Base-by-base conservation (phyloP, 345 rosid species). In the Arabidopsis suecica region DNA sequence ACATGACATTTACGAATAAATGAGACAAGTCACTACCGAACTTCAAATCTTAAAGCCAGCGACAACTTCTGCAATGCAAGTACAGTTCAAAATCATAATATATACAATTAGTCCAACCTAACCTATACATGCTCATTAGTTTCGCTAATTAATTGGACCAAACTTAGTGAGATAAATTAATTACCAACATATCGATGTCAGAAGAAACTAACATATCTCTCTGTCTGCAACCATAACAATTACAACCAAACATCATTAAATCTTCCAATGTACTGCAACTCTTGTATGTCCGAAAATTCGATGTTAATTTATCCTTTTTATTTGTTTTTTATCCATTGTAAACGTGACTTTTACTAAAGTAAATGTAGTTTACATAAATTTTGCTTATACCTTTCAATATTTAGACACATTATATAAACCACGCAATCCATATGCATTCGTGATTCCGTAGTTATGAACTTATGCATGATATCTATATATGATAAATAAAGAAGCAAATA, bases 1-100 rank as follows among this genome's bases (percentile, higher is more conserved):
- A 74, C 58, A 65, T 34, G 72, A 47, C 59, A 65, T 48, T 22
- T 48, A 20, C 12, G 44, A 36, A 38, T 36, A 25, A 25, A 36
- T 74, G 51, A 61, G 78, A 37, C 67, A 74, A 47, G 51, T 11
- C 59, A 58, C 32, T 37, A 56, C 62, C 56, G 3, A 11, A 42
- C 28, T 53, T 22, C 18, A 51, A 38, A 59, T 59, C n/a, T 23
- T 71, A 59, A 69, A 42, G 12, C 38, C 14, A 48, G 1, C 16
- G 48, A 71, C 59, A 60, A 42, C 28, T 18, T 30, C 20, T 22
- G 50, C 60, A 32, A 53, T 14, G 4, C 28, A 34, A 11, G 20
- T 18, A 33, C 18, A 33, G 20, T 11, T 37, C 18, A 37, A 49
- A 36, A 53, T 30, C 16, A 38, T 30, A 38, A 55, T 55, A 25